Evolutionary conservation across 148 eudicot species (phyloP).

Genomic region (Silene latifolia): DNA sequence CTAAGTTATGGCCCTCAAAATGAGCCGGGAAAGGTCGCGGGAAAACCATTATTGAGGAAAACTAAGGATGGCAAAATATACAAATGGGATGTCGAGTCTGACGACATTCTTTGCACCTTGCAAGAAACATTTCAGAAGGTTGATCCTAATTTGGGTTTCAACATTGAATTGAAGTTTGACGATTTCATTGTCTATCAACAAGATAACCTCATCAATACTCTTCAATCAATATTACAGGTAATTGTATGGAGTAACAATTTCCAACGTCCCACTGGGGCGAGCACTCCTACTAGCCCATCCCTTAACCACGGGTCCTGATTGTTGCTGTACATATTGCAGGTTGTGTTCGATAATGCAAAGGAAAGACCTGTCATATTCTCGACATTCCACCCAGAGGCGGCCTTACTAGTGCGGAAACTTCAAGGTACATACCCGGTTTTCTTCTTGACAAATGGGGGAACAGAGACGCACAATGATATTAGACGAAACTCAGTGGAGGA

Average conservation of each 20-base stretch:
- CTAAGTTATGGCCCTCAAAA: conserved; percentile 68
- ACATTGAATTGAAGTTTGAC: conserved; percentile 82
- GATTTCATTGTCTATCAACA: conserved; percentile 60
- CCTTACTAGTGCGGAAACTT: conserved; percentile 49
- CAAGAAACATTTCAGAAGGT: conserved; percentile 72
- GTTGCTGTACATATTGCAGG: conserved; percentile 22
- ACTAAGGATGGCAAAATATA: conserved; percentile 64
- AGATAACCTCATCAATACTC: conserved; percentile 40
- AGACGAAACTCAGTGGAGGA: conserved; percentile 80
- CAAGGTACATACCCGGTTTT: conserved; percentile 75
- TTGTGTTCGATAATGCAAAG: conserved; percentile 53
- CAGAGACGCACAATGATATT: conserved; percentile 50
- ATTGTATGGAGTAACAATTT: too few species aligned
- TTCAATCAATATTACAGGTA: conserved; percentile 51
- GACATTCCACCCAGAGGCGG: conserved; percentile 86
- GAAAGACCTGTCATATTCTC: conserved; percentile 73
- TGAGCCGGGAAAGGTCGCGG: conserved; percentile 31
- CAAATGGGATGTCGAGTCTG: conserved; percentile 63
- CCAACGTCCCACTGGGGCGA: too few species aligned
- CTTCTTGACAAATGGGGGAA: conserved; percentile 83
- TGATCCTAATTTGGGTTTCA: conserved; percentile 67
- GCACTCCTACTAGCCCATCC: too few species aligned
- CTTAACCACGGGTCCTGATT: too few species aligned
- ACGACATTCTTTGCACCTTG: conserved; percentile 63
- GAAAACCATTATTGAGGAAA: conserved; percentile 63